Base-by-base conservation (phyloP, 768 basidiomycete species). In the Arthromyces matolae region DNA sequence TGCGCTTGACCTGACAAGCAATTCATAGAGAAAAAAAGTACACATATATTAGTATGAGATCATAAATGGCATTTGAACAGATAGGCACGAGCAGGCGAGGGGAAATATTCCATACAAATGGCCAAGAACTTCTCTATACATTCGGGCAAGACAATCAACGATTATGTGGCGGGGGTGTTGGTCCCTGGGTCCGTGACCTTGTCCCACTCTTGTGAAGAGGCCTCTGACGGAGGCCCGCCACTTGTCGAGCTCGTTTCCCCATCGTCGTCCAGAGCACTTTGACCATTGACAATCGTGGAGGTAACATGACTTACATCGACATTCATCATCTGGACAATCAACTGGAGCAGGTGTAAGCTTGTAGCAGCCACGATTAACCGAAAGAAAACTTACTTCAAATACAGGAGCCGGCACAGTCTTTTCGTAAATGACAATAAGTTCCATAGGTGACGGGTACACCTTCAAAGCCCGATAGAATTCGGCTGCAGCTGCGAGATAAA, bases 391-490 rank as follows among this genome's bases (percentile, higher is more conserved):
- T 87, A 71, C 43, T 2, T 16, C 27, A 19, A 92, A 91, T 40
- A 93, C 73, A 29, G 83, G 76, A 22, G 80, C 77, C 3, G 91
- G 88, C 24, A 95, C 82, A 27, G 92, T 93, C 69, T 88, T 87
- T 70, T 97, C 84, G 61, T 96, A 95, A 52, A 98, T 94, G 66
- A 87, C 81, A 59, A 99, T 86, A 57, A 98, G 81, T 67, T 98
- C 96, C 25, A 92, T 82, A 0, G 94, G 92, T 24, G 89, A 83
- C 41, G 96, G 96, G 71, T 99, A 99, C 28, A 96, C 93, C 45
- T 87, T 78, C 49, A 98, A 82, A 1, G 93, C 94, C 41, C 92
- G 81, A 79, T 84, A 99, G 80, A 98, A 98, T 33, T 84, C 80
- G 62, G 90, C 67, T 33, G 96, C 94, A 16, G 94, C 85, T 9